phyloP scores from a whole-genome alignment of 1,284 basidiomycete species.

The Phaffia rhodozyma region DNA sequence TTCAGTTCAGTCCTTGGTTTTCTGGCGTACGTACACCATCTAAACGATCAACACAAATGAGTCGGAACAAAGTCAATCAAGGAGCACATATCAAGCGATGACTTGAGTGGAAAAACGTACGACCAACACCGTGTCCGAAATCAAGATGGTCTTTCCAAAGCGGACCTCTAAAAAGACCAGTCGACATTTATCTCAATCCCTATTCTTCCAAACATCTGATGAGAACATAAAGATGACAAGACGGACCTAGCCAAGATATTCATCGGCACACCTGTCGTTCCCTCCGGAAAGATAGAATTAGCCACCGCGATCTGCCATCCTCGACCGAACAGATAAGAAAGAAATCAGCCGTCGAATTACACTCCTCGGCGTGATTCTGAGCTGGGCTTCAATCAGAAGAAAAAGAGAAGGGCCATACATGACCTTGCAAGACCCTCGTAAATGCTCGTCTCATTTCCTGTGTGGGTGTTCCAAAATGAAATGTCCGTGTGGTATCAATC shows the following conservation, averaged over 20 bases:
- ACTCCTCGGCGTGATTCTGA: too few species aligned
- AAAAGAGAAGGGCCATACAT: conserved; percentile 45
- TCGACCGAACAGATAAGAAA: neutral
- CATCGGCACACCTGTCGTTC: conserved; percentile 65
- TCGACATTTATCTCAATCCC: neutral
- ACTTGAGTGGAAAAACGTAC: neutral
- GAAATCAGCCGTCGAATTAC: neutral
- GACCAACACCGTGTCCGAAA: conserved; percentile 37
- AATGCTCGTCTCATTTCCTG: conserved; percentile 76
- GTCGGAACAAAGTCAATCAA: neutral
- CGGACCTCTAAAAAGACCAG: conserved; percentile 25
- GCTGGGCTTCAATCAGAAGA: neutral
- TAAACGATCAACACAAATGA: neutral
- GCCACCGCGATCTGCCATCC: conserved; percentile 69
- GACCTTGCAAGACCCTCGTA: conserved; percentile 89
- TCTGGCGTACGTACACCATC: too few species aligned
- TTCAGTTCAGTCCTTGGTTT: too few species aligned
- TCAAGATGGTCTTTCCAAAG: conserved; percentile 83
- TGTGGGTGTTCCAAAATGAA: conserved; percentile 71
- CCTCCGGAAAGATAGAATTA: conserved; percentile 73
- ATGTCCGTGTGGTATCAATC: conserved; percentile 80
- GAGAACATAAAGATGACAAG: conserved; percentile 79
- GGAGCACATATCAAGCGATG: conserved; percentile 25
- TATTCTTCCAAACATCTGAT: conserved; percentile 37
- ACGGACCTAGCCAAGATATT: conserved; percentile 75